phyloP scores from a whole-genome alignment of 305 asterid species.

The Plantago coronopus region DNA sequence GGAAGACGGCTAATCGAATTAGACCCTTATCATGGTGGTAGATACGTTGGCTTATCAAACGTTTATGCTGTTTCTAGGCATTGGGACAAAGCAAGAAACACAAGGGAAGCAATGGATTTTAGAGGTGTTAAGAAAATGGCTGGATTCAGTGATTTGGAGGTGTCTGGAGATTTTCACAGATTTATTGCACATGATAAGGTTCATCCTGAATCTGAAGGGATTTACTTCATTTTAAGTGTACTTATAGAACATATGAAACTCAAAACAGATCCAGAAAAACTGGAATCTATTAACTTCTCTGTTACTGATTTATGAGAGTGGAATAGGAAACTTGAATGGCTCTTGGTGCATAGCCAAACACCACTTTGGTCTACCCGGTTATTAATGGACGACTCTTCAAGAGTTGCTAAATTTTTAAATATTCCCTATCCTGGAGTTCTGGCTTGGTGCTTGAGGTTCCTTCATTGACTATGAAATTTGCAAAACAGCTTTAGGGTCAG shows the following conservation, averaged over 20 bases:
- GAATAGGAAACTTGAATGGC: too few relatives aligned
- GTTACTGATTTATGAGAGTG: too few relatives aligned
- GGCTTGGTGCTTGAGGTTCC: constrained; percentile 51
- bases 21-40: constrained; percentile 73
- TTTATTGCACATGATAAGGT: constrained; percentile 65
- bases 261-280: constrained; percentile 30
- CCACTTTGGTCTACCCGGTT: too few relatives aligned
- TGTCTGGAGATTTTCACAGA: constrained; percentile 47
- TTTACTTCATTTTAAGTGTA: constrained; percentile 44
- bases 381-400: too few relatives aligned
- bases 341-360: too few relatives aligned
- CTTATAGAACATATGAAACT: constrained; percentile 46
- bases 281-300: not conserved
- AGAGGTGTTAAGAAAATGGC: constrained; percentile 74
- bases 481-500: constrained; percentile 55
- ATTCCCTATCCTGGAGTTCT: too few relatives aligned
- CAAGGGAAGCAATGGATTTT: constrained; percentile 62
- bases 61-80: constrained; percentile 56
- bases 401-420: too few relatives aligned
- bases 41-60: constrained; percentile 74
- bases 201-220: constrained; percentile 45
- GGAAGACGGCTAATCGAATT: constrained; percentile 65
- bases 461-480: constrained; percentile 65
- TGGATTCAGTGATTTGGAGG: constrained; percentile 72
- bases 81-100: constrained; percentile 63